Evolutionary conservation across 2,329 filamentous ascomycete genomes (phyloP).

Genomic region (Aspergillus jensenii): DNA sequence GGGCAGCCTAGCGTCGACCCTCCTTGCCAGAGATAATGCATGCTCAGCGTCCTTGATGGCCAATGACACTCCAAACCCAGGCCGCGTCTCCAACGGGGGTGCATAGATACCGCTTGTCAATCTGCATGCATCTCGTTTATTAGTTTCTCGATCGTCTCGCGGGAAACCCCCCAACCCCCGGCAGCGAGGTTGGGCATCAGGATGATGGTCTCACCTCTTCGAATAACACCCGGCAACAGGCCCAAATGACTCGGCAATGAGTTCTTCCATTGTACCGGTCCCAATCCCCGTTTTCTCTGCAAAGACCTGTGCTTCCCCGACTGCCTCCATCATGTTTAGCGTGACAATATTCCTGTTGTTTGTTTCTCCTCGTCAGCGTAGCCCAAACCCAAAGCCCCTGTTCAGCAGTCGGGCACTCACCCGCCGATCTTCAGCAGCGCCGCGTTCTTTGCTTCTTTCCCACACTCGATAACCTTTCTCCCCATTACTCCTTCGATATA

Average conservation of each 20-base stretch:
- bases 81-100: slow-evolving; percentile 35
- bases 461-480: slow-evolving; percentile 42
- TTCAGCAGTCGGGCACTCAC: slow-evolving; percentile 19
- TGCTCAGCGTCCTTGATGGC: slow-evolving; percentile 40
- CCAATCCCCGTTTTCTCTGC: slow-evolving; percentile 48
- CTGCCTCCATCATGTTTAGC: slow-evolving; percentile 46
- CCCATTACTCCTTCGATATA: slow-evolving; percentile 47
- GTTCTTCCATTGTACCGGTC: slow-evolving; percentile 40
- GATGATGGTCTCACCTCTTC: slow-evolving; percentile 28
- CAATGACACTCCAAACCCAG: slow-evolving; percentile 37
- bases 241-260: slow-evolving; percentile 46
- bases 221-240: slow-evolving; percentile 45
- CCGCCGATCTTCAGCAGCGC: slow-evolving; percentile 48
- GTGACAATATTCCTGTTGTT: slow-evolving; percentile 41
- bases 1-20: slow-evolving; percentile 31
- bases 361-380: too few species aligned
- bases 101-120: slow-evolving; percentile 46
- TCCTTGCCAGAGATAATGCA: slow-evolving; percentile 32
- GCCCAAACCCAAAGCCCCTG: too few species aligned
- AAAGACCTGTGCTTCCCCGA: slow-evolving; percentile 48
- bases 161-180: neutral
- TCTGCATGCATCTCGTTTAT: slow-evolving; percentile 16
- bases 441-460: slow-evolving; percentile 41
- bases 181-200: too few species aligned
- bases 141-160: neutral